Base-by-base conservation (phyloP, 2,329 filamentous ascomycete genomes). In the Coniochaeta sp. region DNA sequence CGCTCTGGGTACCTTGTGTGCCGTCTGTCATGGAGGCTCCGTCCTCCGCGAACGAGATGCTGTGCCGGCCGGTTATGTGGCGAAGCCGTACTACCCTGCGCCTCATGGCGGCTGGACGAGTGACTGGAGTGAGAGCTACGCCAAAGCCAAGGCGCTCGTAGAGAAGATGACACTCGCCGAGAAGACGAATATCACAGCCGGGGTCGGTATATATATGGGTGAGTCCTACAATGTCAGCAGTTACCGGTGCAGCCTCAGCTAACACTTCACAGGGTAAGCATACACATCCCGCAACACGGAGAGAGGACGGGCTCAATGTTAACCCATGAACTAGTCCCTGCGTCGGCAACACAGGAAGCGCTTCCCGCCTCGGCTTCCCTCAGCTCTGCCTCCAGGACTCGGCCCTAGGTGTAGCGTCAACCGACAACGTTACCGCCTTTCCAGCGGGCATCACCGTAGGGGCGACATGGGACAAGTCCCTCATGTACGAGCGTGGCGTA, bases 121-220 rank as follows among this genome's bases (percentile, higher is more conserved):
- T 6, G 78, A 79, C 52, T 92, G 88, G 88, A 71, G 72, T 20
- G 78, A 79, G 16, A 85, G 86, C 58, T 92, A 91, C 62, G 70
- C 70, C 50, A 89, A 87, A 60, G 88, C 88, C 1, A 76, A 82
- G 52, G 67, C 72, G 3, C 66, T 91, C 13, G 87, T 92, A 14
- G 79, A 81, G 50, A 78, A 82, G 47, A 89, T 92, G 87, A 91
- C 87, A 0, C 67, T 92, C 52, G 87, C 86, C 2, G 88, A 91
- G 65, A 92, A 91, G 70, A 84, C 86, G 3, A 91, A 91, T 62
- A 76, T 91, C 49, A 90, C 86, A 0, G 79, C 80, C 1, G 87
- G 87, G 3, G 85, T 79, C 1, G 87, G 87, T 1, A 76, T 85
- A 38, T 85, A 76, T 56, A 91, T 90, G 87, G 86, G 79, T 72